A percentile compares a stretch with the other conserved stretches of the same genome.
phyloP scores from a whole-genome alignment of 75 land plant species.

The Chamaecyparis obtusa region DNA sequence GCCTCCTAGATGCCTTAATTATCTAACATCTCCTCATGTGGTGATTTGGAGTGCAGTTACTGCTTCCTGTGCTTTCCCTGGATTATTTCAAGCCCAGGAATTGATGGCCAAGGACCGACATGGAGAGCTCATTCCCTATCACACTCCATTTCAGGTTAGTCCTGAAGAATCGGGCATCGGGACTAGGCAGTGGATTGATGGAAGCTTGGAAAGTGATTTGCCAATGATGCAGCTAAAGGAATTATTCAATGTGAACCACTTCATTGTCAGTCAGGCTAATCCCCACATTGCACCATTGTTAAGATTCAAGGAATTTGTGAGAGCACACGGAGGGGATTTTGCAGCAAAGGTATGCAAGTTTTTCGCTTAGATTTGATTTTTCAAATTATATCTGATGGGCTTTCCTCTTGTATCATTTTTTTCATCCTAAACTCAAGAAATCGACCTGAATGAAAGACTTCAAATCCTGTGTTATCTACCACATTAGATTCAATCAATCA shows the following conservation, averaged over 20 bases:
- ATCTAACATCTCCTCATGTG: slow-evolving; percentile 98
- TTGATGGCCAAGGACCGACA: slow-evolving; percentile 93
- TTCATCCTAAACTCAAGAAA: not conserved
- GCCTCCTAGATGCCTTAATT: slow-evolving; percentile 94
- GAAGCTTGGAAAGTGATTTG: slow-evolving; percentile 37
- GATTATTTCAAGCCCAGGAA: slow-evolving; percentile 96
- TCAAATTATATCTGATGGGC: not conserved
- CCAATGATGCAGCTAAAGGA: slow-evolving; percentile 42
- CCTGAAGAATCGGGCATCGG: slow-evolving; percentile 51
- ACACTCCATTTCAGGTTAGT: slow-evolving; percentile 70
- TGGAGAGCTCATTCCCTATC: slow-evolving; percentile 91
- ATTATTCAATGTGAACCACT: slow-evolving; percentile 51
- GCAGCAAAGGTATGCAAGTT: slow-evolving; percentile 30
- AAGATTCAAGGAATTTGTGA: slow-evolving; percentile 31
- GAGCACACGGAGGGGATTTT: slow-evolving; percentile 29
- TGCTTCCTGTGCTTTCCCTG: slow-evolving; percentile 98
- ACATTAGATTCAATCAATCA: not conserved
- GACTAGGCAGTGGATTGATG: slow-evolving; percentile 34
- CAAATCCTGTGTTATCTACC: not conserved
- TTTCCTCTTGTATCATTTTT: not conserved
- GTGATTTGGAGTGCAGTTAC: slow-evolving; percentile 99
- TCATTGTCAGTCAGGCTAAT: slow-evolving; percentile 48
- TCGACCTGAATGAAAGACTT: not conserved
- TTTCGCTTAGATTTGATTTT: not conserved
- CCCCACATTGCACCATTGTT: slow-evolving; percentile 37